Evolutionary conservation across 495 filamentous ascomycete genomes (phyloP).

Genomic region (Lasiosphaeris hirsuta): DNA sequence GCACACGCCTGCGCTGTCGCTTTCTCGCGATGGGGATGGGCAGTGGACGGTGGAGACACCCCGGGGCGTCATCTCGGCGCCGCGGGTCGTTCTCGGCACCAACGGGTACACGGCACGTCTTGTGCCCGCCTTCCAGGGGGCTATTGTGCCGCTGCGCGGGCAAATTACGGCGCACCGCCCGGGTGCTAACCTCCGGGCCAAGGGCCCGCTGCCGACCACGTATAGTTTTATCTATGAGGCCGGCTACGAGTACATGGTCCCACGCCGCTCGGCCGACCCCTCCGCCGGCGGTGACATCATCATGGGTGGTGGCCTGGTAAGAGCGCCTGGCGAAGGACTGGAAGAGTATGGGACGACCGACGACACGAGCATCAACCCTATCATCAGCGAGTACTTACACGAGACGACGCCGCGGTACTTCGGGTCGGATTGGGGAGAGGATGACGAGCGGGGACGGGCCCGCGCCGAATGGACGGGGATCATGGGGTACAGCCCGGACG

Average conservation of each 20-base stretch:
- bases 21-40: background rate
- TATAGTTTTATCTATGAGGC: constrained; percentile 60
- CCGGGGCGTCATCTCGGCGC: constrained; percentile 51
- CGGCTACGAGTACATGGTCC: constrained; percentile 67
- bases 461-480: constrained; percentile 61
- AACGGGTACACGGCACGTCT: constrained; percentile 68
- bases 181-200: constrained; percentile 41
- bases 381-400: constrained; percentile 51
- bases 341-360: constrained; percentile 53
- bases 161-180: constrained; percentile 63
- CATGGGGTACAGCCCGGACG: constrained; percentile 58
- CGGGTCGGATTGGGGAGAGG: constrained; percentile 55
- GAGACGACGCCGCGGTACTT: constrained; percentile 51
- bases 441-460: constrained; percentile 54
- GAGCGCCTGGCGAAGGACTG: constrained; percentile 42
- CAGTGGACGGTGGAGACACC: constrained; percentile 50
- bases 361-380: constrained; percentile 54
- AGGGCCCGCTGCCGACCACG: constrained; percentile 45
- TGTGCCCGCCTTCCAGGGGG: constrained; percentile 52
- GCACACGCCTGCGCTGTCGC: constrained; percentile 44
- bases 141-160: constrained; percentile 65
- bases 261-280: constrained; percentile 43
- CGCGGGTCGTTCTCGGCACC: constrained; percentile 62
- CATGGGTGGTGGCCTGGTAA: constrained; percentile 63
- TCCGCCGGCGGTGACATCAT: constrained; percentile 57